Evolutionary conservation across 2,329 filamentous ascomycete species (phyloP), one percentile per base, ranked within the genome.

Genomic region (Trichoderma koningiopsis): DNA sequence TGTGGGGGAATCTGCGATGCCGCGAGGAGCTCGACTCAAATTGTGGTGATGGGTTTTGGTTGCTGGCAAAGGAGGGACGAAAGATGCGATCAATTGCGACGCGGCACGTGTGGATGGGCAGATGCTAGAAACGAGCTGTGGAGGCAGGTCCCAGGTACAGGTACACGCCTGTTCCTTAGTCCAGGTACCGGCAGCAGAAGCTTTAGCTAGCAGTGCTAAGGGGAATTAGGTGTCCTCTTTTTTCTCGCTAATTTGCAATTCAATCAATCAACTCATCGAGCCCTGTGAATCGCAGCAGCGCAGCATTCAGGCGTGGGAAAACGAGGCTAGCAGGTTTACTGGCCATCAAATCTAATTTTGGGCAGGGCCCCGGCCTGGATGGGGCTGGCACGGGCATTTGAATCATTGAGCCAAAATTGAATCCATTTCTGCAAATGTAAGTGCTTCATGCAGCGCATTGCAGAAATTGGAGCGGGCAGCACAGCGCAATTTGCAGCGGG

Each of bases 41-140:
- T 31, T 29, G 7, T 40, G 62, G 49, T 16, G 62, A 57, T 65
- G 55, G 56, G 31, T 65, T 40, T 14, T 57, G 52, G 62, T 55
- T 59, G 10, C 37, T 47, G 43, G 63, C 61, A 66, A 66, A 58
- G 63, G 63, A 66, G 63, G 63, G 63, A 66, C 53, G 24, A 33
- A 29, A 29, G 49, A 47, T 53, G 22, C 22, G 24, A 53, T 40
- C 37, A 40, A 40, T 62, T 62, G 62, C 62, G 62, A 65, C 52
- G 62, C 62, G 62, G 37, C 62, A 65, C 62, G 62, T 43, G 62
- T 57, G 61, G 61, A n/a, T 40, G 33, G 43, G 43, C 22, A 24
- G 49, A 53, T 16, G 49, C 13, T 22, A 19, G 8, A 47, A 40
- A 40, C 14, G 37, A 40, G 16, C 19, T 40, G 37, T 40, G 37